Evolutionary conservation across 306 rosid species (phyloP).

Genomic region (Inga laurina): DNA sequence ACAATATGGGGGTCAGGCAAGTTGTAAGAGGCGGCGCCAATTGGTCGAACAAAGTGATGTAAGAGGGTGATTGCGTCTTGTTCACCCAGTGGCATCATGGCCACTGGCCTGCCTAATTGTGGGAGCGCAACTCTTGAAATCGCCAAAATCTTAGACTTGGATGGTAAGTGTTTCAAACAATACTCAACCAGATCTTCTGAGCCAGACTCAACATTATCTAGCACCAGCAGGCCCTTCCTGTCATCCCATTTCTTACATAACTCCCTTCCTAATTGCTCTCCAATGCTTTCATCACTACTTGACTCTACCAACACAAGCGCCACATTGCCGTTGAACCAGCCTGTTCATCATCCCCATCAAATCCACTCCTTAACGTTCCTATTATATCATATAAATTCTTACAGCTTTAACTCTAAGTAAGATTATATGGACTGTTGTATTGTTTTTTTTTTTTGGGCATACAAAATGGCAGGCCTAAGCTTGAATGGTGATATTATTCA

Average conservation of each 20-base stretch:
- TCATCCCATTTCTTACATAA: background rate
- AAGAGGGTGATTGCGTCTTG: constrained; percentile 40
- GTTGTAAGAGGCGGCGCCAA: background rate
- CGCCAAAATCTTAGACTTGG: constrained; percentile 14
- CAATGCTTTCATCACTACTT: background rate
- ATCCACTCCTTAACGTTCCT: too few species aligned
- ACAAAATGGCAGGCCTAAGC: too few species aligned
- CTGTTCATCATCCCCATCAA: background rate
- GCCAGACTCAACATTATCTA: constrained; percentile 45
- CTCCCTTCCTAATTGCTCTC: background rate
- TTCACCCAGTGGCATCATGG: constrained; percentile 16
- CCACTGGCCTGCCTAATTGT: constrained; percentile 12
- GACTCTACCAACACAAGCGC: too few species aligned
- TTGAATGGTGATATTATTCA: too few species aligned
- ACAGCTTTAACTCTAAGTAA: too few species aligned
- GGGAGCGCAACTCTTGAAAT: constrained; percentile 24
- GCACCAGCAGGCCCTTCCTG: constrained; percentile 31
- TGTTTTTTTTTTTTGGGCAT: too few species aligned
- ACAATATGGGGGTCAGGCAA: background rate
- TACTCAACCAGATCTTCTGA: constrained; percentile 24
- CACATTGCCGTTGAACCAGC: background rate
- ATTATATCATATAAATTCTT: too few species aligned
- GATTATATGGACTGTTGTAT: too few species aligned
- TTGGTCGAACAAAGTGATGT: constrained; percentile 26
- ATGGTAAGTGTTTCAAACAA: constrained; percentile 7